Evolutionary conservation across 345 rosid genomes (phyloP), one percentile per base, ranked within the genome.

Genomic region (Euphorbia lathyris): DNA sequence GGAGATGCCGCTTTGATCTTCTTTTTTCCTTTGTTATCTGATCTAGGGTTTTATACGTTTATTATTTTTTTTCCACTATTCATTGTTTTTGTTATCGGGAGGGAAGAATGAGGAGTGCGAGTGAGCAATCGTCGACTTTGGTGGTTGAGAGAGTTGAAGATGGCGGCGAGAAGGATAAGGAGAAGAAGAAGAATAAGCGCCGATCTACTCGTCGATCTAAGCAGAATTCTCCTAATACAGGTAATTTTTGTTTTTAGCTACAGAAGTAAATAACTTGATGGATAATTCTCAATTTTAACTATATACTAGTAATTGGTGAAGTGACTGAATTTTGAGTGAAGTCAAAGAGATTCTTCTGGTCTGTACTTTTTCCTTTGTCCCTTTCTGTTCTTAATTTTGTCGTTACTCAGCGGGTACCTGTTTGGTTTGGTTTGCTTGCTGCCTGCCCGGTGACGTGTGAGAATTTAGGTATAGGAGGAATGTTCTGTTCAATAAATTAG

Each of bases 151-250:
- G 74, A 79, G 80, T 76, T 25, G 93, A 84, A 51, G 92, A 81
- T 77, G 79, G 80, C 17, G 92, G 68, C 32, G 71, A 47, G 9
- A 45, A 64, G 32, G 74, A 89, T 32, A 87, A 82, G 79, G 89
- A 91, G 68, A 77, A 78, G 82, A 89, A 83, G 84, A 91, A 80
- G 85, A 89, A 74, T 71, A 86, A 74, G 48, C 87, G 92, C 47
- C 86, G 91, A 76, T 70, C 86, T 29, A 77, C 50, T 82, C 91
- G 96, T 43, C 90, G 92, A 75, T 83, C 92, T 20, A 91, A 84
- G 74, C 83, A 72, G 72, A 82, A 63, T 78, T 84, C 84, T 79
- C 47, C 65, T 63, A 66, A 29, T 76, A 43, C 73, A 45, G 79
- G 76, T 71, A 51, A 23, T 45, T 51, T 13, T 19, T 65, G 26